These are phyloP conservation scores for Warburgia ugandensis DNA, from an alignment of 164 flowering plant genomes.

Conservation along the genomic window DNA sequence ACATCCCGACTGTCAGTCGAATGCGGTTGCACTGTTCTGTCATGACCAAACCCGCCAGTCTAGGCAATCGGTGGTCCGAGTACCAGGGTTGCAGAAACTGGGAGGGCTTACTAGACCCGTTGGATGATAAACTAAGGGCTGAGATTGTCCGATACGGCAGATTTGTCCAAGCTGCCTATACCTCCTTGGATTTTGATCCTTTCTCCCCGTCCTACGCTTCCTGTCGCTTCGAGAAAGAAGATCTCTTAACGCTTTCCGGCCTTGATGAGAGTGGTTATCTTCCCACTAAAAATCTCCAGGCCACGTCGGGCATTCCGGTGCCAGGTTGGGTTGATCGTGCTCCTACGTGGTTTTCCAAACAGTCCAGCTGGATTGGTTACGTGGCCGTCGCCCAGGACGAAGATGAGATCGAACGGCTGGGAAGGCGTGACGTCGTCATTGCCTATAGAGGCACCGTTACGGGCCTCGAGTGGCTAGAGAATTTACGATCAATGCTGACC, in stretches of 20 bases:
- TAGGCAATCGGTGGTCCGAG: constrained; percentile 54
- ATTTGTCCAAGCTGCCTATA: constrained; percentile 66
- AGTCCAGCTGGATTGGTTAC: constrained; percentile 77
- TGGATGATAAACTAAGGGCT: constrained; percentile 46
- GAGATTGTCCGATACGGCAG: constrained; percentile 72
- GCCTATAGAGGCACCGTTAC: constrained; percentile 73
- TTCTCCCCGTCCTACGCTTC: constrained; percentile 47
- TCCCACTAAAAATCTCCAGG: constrained; percentile 37
- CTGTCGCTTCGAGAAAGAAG: constrained; percentile 28
- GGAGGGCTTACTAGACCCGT: constrained; percentile 66
- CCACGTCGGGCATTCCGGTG: constrained; percentile 50
- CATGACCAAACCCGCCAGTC: not conserved
- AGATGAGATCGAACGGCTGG: constrained; percentile 52
- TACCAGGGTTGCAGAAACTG: constrained; percentile 59
- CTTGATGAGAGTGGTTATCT: constrained; percentile 39
- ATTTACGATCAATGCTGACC: constrained; percentile 56
- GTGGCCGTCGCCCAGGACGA: constrained; percentile 70
- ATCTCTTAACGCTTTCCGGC: constrained; percentile 31
- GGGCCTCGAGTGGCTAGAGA: constrained; percentile 78
- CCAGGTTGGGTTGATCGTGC: constrained; percentile 47
- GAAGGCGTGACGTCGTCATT: constrained; percentile 72
- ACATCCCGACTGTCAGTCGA: not conserved
- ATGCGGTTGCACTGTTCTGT: not conserved
- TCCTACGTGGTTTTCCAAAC: constrained; percentile 36
- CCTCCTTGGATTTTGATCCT: constrained; percentile 53